Conservation (phyloP, 108 stramenopile genomes). For the Cylindrotheca fusiformis region DNA sequence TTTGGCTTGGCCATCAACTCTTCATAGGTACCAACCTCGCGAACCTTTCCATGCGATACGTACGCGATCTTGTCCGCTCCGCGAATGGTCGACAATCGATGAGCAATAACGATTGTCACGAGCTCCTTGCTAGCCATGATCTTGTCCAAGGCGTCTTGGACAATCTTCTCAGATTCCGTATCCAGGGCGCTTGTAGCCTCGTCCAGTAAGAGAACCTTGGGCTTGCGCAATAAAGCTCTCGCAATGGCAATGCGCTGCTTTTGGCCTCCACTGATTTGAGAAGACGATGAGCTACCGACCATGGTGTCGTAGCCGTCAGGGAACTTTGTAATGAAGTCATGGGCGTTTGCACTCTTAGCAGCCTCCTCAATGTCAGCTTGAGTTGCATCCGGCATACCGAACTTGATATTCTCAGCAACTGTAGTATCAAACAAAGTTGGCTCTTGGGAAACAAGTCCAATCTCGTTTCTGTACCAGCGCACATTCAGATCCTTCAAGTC, state of each 20-base stretch:
- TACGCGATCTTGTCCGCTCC: conserved; percentile 85
- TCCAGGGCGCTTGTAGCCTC: conserved; percentile 54
- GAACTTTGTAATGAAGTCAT: conserved; percentile 62
- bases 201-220: conserved; percentile 43
- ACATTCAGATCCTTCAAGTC: conserved; percentile 69
- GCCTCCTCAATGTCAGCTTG: conserved; percentile 57
- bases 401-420: conserved; percentile 84
- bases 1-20: conserved; percentile 63
- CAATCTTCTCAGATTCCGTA: conserved; percentile 72
- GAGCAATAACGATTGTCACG: conserved; percentile 76
- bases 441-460: conserved; percentile 53
- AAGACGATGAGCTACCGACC: conserved; percentile 23
- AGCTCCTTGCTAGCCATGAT: conserved; percentile 36
- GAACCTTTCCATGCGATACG: conserved; percentile 56
- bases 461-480: conserved; percentile 54
- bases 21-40: conserved; percentile 78
- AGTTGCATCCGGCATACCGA: conserved; percentile 56
- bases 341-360: conserved; percentile 79
- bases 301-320: conserved; percentile 63
- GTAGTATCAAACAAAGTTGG: conserved; percentile 76
- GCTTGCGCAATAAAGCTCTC: conserved; percentile 55
- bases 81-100: conserved; percentile 80
- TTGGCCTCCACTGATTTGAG: conserved; percentile 55
- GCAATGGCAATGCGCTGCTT: conserved; percentile 86
- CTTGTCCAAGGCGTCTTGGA: conserved; percentile 81